Evolutionary conservation across 768 basidiomycete species (phyloP), one percentile per base, ranked within the genome.

Genomic region (Calocybe gangraenosa): DNA sequence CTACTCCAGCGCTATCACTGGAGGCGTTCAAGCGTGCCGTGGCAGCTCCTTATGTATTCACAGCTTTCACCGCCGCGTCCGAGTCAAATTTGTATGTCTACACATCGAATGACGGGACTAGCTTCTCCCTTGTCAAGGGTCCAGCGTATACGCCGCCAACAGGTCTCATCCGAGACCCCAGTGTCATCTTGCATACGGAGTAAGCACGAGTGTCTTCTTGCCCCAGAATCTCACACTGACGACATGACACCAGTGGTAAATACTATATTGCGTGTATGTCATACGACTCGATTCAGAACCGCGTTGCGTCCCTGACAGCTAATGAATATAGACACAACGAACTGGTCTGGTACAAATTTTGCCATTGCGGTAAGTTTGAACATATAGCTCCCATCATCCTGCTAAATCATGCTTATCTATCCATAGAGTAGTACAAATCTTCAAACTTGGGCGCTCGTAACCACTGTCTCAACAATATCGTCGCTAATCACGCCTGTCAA

Each of bases 81-180:
- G 60, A 65, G 39, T 65, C 63, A 3, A 66, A 66, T 38, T 54
- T 65, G 6, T 66, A 58, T 38, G 62, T 64, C 4, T 66, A 65
- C 40, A 65, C 65, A 0, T 65, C 63, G 9, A 58, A 52, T 32
- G 65, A 66, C 42, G 65, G 53, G 20, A 63, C 62, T 28, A 60
- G 51, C 39, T 66, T 65, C 35, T 48, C 48, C 3, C 39, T 66
- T 23, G 31, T 65, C 28, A 63, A 66, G 40, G 65, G 65, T 3
- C 65, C 65, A 5, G 55, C 65, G 2, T 66, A 65, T 49, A 65
- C 64, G 5, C 65, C 65, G 1, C 63, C 65, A 2, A 50, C 58
- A 21, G 65, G 65, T 13, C 53, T 66, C n/a, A 66, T 66, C 44
- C 48, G 65, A 37, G 65, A 65, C 51, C 65, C 65, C 14, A 65